A percentile compares a stretch with the other conserved stretches of the same genome.
Conservation (phyloP, 495 filamentous ascomycete genomes). For the Neurospora terricola region DNA sequence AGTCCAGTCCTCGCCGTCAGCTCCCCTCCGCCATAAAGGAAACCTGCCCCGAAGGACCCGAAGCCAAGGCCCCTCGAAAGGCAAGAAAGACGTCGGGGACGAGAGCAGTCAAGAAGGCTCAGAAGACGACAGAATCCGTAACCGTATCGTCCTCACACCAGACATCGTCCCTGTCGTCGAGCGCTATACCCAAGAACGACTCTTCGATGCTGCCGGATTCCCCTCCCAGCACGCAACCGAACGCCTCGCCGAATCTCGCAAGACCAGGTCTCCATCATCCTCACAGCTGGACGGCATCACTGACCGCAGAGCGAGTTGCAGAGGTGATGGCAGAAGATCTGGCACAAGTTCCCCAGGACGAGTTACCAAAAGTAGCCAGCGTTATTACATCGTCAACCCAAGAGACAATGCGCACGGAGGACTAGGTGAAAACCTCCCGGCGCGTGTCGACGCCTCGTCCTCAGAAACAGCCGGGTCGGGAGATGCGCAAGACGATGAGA, state of each 20-base stretch:
- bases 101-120: not conserved
- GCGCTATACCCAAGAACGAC: slow-evolving; percentile 5
- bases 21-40: not conserved
- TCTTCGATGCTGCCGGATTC: slow-evolving; percentile 18
- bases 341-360: not conserved
- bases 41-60: not conserved
- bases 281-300: slow-evolving; percentile 2
- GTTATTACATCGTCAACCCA: slow-evolving; percentile 16
- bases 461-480: not conserved
- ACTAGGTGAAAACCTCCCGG: not conserved
- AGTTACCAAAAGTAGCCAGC: slow-evolving; percentile 13
- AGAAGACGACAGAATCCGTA: not conserved
- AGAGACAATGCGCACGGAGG: slow-evolving; percentile 3
- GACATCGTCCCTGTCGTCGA: slow-evolving; percentile 9
- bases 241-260: slow-evolving; percentile 24
- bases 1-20: slow-evolving; percentile 7
- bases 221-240: slow-evolving; percentile 26
- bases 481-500: slow-evolving; percentile 23
- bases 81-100: not conserved
- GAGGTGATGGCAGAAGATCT: not conserved
- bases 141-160: not conserved
- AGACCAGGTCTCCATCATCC: slow-evolving; percentile 11
- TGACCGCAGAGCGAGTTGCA: not conserved
- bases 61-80: not conserved
- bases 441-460: not conserved